A percentile compares a stretch with the other conserved stretches of the same genome.
These are phyloP conservation scores for Pseudohalonectria lignicola DNA, from an alignment of 2,329 filamentous ascomycete genomes.

Conservation along the genomic window DNA sequence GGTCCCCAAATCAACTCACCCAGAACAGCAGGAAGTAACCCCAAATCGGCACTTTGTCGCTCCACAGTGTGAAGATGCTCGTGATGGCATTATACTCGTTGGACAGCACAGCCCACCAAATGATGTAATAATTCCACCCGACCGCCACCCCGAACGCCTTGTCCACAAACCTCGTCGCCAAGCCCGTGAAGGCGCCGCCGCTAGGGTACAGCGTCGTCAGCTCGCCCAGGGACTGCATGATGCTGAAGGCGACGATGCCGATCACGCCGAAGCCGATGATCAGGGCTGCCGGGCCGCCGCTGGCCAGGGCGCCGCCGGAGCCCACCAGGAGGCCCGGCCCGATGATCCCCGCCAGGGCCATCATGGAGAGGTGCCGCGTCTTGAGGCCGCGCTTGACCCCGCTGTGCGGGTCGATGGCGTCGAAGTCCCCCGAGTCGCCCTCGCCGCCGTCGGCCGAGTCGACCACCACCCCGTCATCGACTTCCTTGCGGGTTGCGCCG, in stretches of 20 bases:
- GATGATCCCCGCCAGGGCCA: slow-evolving; percentile 50
- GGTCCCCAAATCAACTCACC: slow-evolving; percentile 29
- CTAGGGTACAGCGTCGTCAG: slow-evolving; percentile 63
- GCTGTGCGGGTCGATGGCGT: slow-evolving; percentile 44
- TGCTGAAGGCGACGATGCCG: slow-evolving; percentile 54
- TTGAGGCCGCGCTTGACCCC: slow-evolving; percentile 61
- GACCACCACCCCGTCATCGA: no score
- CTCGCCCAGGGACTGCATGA: slow-evolving; percentile 67
- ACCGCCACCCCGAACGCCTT: slow-evolving; percentile 58
- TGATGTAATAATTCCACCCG: slow-evolving; percentile 63
- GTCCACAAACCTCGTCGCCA: slow-evolving; percentile 61
- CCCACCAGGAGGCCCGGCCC: slow-evolving; percentile 65
- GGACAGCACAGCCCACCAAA: slow-evolving; percentile 53
- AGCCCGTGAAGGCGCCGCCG: slow-evolving; percentile 59
- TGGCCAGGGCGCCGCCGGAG: slow-evolving; percentile 55
- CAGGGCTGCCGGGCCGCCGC: slow-evolving; percentile 59
- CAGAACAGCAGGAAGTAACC: slow-evolving; percentile 66
- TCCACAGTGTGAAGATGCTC: slow-evolving; percentile 57
- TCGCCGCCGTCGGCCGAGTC: neutral
- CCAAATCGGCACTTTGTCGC: slow-evolving; percentile 48
- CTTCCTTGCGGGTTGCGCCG: neutral
- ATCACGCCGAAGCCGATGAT: slow-evolving; percentile 65
- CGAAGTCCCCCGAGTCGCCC: slow-evolving; percentile 20
- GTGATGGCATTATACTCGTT: slow-evolving; percentile 64
- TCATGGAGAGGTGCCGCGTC: slow-evolving; percentile 56